A percentile compares a stretch with the other conserved stretches of the same genome.
Evolutionary conservation across 257 asterid genomes (phyloP).

Genomic region (Penstemon eatonii): DNA sequence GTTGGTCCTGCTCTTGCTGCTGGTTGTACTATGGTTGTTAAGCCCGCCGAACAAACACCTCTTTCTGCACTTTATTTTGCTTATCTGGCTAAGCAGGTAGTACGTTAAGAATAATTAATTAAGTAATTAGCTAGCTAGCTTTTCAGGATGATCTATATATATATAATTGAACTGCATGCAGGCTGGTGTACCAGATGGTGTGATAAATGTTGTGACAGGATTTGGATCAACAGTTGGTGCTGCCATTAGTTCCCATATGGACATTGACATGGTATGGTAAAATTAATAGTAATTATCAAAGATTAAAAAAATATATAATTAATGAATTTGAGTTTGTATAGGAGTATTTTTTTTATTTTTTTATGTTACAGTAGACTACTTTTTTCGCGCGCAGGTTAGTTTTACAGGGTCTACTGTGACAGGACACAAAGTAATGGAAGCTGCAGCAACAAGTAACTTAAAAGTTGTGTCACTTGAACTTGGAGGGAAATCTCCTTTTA

Average conservation of each 20-base stretch:
- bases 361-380: no score
- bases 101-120: background rate
- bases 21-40: conserved; percentile 58
- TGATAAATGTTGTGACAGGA: conserved; percentile 67
- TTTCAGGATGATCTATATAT: no score
- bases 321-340: no score
- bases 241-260: conserved; percentile 77
- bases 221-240: conserved; percentile 68
- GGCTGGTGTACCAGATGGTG: conserved; percentile 90
- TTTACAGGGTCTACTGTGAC: conserved; percentile 79
- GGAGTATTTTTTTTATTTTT: background rate
- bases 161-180: conserved; percentile 1
- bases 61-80: conserved; percentile 57
- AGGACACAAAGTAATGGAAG: conserved; percentile 66
- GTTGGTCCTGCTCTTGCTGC: conserved; percentile 63
- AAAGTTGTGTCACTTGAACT: conserved; percentile 62
- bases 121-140: background rate
- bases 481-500: conserved; percentile 79
- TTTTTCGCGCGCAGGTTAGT: conserved; percentile 40
- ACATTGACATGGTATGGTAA: conserved; percentile 60
- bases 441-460: conserved; percentile 73
- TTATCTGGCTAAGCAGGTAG: conserved; percentile 48
- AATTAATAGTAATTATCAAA: background rate
- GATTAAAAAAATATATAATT: no score
- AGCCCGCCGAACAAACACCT: conserved; percentile 70